These are phyloP conservation scores for Beauveria bassiana DNA, from an alignment of 2,329 filamentous ascomycete species.

Conservation along the genomic window DNA sequence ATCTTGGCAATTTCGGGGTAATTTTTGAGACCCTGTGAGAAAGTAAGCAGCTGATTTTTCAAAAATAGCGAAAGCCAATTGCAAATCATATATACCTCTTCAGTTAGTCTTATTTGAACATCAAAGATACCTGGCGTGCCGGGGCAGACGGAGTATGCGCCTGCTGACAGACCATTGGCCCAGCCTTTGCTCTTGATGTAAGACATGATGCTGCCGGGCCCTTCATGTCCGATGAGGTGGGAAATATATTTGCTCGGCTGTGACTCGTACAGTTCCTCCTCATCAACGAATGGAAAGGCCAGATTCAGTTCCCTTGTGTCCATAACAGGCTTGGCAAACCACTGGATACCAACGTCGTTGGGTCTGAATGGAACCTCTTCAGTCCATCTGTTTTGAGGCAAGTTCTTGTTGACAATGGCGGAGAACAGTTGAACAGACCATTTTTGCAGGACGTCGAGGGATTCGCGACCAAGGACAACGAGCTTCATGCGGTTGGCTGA, in stretches of 20 bases:
- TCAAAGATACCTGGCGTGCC: conserved; percentile 72
- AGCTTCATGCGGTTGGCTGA: conserved; percentile 93
- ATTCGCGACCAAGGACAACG: conserved; percentile 74
- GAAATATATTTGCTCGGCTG: conserved; percentile 81
- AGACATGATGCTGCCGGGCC: conserved; percentile 83
- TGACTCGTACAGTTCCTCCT: conserved; percentile 69
- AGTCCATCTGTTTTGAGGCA: conserved; percentile 53
- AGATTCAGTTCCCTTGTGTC: conserved; percentile 74
- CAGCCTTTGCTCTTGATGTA: conserved; percentile 87
- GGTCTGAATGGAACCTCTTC: conserved; percentile 42
- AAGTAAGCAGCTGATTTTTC: conserved; percentile 3
- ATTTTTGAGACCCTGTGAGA: conserved; percentile 58
- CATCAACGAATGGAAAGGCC: conserved; percentile 77
- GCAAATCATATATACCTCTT: conserved; percentile 51
- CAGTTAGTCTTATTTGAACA: conserved; percentile 70
- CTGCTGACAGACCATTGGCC: conserved; percentile 76
- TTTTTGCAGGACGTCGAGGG: conserved; percentile 69
- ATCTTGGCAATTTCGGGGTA: conserved; percentile 77
- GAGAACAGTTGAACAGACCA: conserved; percentile 85
- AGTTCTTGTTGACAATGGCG: conserved; percentile 70
- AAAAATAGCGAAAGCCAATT: background rate
- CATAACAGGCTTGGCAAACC: conserved; percentile 88
- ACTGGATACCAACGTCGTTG: conserved; percentile 53
- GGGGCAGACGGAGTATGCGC: conserved; percentile 67
- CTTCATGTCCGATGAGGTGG: conserved; percentile 86